Conservation (phyloP, 2,329 filamentous ascomycete genomes). For the Sporothrix curviconia region DNA sequence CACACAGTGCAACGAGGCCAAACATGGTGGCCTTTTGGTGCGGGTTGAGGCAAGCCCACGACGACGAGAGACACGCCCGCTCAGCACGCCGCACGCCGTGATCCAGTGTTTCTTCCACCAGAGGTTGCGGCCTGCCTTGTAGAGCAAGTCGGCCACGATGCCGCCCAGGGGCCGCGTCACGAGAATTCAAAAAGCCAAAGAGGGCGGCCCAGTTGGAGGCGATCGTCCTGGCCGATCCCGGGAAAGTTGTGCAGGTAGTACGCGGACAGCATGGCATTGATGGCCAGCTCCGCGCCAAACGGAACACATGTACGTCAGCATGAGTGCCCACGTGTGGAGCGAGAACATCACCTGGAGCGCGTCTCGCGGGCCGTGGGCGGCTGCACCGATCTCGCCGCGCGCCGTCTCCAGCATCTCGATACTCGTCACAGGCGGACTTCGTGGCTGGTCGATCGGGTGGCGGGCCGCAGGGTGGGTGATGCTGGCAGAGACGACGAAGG, state of each 20-base stretch:
- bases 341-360: conserved; percentile 41
- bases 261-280: conserved; percentile 53
- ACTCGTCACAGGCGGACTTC: conserved; percentile 42
- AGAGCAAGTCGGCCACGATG: conserved; percentile 45
- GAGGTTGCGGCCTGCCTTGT: conserved; percentile 23
- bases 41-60: conserved; percentile 58
- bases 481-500: neutral
- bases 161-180: conserved; percentile 62
- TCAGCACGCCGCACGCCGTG: conserved; percentile 53
- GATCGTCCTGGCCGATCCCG: conserved; percentile 46
- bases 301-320: conserved; percentile 56
- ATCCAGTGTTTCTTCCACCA: conserved; percentile 53
- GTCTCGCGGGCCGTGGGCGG: no score
- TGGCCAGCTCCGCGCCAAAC: conserved; percentile 56
- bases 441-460: conserved; percentile 23
- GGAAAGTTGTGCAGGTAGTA: conserved; percentile 58
- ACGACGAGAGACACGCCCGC: conserved; percentile 55
- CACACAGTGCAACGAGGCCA: conserved; percentile 68
- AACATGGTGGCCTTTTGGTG: conserved; percentile 60
- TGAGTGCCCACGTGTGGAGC: conserved; percentile 49
- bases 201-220: conserved; percentile 60
- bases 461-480: conserved; percentile 29
- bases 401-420: conserved; percentile 50
- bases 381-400: conserved; percentile 39
- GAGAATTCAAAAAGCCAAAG: conserved; percentile 69